Percentiles rank a stretch among this genome's conserved stretches.
Conservation (phyloP, 768 basidiomycete species). For the Pleurotus tuoliensis region DNA sequence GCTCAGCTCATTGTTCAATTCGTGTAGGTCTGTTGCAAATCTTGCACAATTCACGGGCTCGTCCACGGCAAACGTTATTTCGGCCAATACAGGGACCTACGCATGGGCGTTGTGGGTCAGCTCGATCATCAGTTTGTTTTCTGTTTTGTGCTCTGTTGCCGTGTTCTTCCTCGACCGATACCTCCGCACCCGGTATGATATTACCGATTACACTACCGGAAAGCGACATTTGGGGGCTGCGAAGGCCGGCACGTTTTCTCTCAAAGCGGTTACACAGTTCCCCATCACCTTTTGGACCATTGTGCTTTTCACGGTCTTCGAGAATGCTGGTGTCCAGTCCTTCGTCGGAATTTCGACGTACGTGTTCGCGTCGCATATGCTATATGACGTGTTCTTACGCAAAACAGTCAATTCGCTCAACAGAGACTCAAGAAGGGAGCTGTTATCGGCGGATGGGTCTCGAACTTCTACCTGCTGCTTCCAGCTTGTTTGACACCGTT, state of each 20-base stretch:
- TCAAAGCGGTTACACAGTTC: conserved; percentile 27
- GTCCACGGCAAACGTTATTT: conserved; percentile 37
- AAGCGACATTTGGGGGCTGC: conserved; percentile 20
- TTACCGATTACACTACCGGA: conserved; percentile 33
- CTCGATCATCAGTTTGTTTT: conserved; percentile 32
- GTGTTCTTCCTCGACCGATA: conserved; percentile 34
- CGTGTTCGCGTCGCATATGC: conserved; percentile 8
- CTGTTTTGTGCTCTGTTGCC: conserved; percentile 30
- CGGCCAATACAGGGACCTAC: conserved; percentile 31
- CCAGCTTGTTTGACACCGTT: conserved; percentile 36
- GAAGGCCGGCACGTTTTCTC: conserved; percentile 24
- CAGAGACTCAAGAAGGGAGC: conserved; percentile 38
- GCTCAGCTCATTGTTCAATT: neutral
- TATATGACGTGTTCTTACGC: too few species aligned
- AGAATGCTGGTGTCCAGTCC: conserved; percentile 39
- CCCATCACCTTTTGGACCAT: conserved; percentile 39
- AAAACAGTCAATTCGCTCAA: conserved; percentile 34
- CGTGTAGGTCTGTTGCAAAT: conserved; percentile 31
- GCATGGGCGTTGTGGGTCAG: conserved; percentile 41
- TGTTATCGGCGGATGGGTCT: conserved; percentile 41
- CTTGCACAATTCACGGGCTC: conserved; percentile 37
- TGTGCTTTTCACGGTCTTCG: conserved; percentile 33
- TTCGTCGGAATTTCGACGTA: conserved; percentile 42
- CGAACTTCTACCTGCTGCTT: conserved; percentile 37
- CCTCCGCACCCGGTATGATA: conserved; percentile 28